Conservation (phyloP, 2,329 filamentous ascomycete species). For the Hypomyces rosellus region DNA sequence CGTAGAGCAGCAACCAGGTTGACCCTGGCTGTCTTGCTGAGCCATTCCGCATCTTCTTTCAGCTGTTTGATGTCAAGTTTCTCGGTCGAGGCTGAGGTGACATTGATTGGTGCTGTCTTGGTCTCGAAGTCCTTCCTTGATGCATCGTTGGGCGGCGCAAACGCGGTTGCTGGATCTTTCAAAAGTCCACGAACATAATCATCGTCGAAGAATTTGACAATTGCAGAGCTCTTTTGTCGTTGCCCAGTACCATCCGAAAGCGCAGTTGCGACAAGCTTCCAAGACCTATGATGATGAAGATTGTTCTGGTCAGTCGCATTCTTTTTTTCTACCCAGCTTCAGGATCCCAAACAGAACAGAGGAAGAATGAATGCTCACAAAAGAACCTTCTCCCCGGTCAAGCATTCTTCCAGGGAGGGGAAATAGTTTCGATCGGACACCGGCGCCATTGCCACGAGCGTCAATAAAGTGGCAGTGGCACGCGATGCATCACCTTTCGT, state of each 20-base stretch:
- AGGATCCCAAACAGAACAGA: slow-evolving; percentile 2
- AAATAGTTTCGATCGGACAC: slow-evolving; percentile 67
- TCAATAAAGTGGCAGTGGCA: slow-evolving; percentile 38
- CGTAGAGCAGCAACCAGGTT: slow-evolving; percentile 79
- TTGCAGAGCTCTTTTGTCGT: slow-evolving; percentile 44
- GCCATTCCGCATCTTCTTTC: slow-evolving; percentile 80
- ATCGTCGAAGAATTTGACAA: slow-evolving; percentile 67
- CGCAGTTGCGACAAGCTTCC: slow-evolving; percentile 53
- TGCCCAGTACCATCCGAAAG: slow-evolving; percentile 51
- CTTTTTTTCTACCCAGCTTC: neutral
- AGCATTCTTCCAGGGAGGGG: slow-evolving; percentile 76
- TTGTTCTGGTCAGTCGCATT: slow-evolving; percentile 16
- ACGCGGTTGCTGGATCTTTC: slow-evolving; percentile 61
- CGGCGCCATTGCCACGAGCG: slow-evolving; percentile 61
- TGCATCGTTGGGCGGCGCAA: slow-evolving; percentile 53
- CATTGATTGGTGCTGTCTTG: slow-evolving; percentile 80
- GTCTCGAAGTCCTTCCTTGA: slow-evolving; percentile 71
- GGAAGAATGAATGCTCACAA: slow-evolving; percentile 52
- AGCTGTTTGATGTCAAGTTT: slow-evolving; percentile 70
- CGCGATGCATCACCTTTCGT: slow-evolving; percentile 33
- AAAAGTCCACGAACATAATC: slow-evolving; percentile 62
- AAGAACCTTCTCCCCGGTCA: slow-evolving; percentile 72
- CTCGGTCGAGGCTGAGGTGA: slow-evolving; percentile 60
- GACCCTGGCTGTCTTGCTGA: slow-evolving; percentile 70
- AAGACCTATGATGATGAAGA: slow-evolving; percentile 42